Conservation (phyloP, 1,139 yeast species). For the Yamadazyma diddensiae region DNA sequence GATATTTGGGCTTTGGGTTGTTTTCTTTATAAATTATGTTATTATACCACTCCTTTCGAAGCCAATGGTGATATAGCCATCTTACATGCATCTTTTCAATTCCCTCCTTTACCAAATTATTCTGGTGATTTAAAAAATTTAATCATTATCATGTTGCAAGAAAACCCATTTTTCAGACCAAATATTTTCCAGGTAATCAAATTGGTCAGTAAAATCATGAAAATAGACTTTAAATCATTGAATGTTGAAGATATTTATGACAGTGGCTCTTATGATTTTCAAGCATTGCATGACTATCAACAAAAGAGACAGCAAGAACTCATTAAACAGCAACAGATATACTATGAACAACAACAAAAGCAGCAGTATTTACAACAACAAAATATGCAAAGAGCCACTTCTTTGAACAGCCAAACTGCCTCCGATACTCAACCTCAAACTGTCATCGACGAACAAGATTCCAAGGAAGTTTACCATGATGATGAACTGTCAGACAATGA, state of each 20-base stretch:
- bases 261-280: constrained; percentile 42
- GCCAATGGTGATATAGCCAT: constrained; percentile 72
- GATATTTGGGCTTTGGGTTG: constrained; percentile 98
- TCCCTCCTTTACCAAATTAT: constrained; percentile 53
- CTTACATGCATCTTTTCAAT: constrained; percentile 61
- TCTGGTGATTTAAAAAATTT: constrained; percentile 67
- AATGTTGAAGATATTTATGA: constrained; percentile 38
- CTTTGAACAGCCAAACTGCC: not conserved
- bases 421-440: not conserved
- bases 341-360: constrained; percentile 10
- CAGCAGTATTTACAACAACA: constrained; percentile 3
- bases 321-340: constrained; percentile 31
- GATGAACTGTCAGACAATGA: constrained; percentile 7
- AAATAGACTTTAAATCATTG: constrained; percentile 25
- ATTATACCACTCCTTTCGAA: constrained; percentile 92
- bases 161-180: constrained; percentile 79
- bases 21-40: constrained; percentile 85
- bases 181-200: constrained; percentile 69
- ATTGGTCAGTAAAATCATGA: constrained; percentile 33
- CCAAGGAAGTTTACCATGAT: not conserved
- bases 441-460: not conserved
- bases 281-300: constrained; percentile 45
- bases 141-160: constrained; percentile 75
- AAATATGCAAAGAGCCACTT: not conserved
- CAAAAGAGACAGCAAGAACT: constrained; percentile 36